phyloP scores from a whole-genome alignment of 306 rosid species.

The Argentina anserina region DNA sequence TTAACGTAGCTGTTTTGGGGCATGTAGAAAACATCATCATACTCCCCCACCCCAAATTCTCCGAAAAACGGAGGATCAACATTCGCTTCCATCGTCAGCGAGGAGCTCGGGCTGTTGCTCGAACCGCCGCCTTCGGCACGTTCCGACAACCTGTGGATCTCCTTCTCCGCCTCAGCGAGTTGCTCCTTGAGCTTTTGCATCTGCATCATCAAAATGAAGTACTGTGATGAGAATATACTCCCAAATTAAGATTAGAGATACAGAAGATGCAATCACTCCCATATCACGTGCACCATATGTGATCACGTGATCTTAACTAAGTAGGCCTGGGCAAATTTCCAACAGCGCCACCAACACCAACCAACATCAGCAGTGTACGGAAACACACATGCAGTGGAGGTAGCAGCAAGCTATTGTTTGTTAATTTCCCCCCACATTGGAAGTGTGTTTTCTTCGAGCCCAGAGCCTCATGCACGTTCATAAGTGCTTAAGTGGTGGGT shows the following conservation, averaged over 20 bases:
- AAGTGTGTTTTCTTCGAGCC: conserved; percentile 52
- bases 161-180: conserved; percentile 54
- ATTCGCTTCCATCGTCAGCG: conserved; percentile 49
- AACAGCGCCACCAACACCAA: conserved; percentile 23
- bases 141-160: conserved; percentile 48
- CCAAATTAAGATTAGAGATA: neutral
- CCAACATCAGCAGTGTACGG: conserved; percentile 41
- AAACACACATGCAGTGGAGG: conserved; percentile 36
- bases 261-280: too few species aligned
- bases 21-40: conserved; percentile 42
- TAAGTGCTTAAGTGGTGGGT: conserved; percentile 31
- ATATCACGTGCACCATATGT: conserved; percentile 13
- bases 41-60: conserved; percentile 53
- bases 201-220: conserved; percentile 33
- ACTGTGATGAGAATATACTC: neutral
- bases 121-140: conserved; percentile 28
- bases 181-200: conserved; percentile 56
- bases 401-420: conserved; percentile 40
- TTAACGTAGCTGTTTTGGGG: conserved; percentile 37
- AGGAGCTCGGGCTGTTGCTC: conserved; percentile 57
- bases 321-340: conserved; percentile 45
- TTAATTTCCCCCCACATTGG: neutral
- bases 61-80: conserved; percentile 54
- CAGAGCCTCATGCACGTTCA: conserved; percentile 59
- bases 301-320: conserved; percentile 32